Evolutionary conservation across 805 yeast genomes (phyloP), one percentile per base, ranked within the genome.

Genomic region (Kluyveromyces nonfermentans): DNA sequence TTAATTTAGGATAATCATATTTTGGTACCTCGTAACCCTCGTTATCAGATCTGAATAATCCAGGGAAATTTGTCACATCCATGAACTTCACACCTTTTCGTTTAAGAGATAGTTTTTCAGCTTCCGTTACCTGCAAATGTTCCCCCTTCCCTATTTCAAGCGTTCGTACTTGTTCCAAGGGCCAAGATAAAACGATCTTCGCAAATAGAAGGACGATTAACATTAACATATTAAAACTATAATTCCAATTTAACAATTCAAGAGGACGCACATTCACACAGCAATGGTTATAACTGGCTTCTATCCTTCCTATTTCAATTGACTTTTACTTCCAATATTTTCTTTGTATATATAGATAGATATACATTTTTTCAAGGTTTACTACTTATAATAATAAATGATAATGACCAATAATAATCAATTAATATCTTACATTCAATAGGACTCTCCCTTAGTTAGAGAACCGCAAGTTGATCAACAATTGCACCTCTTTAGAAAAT

Each of bases 21-120:
- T 47, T 47, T 4, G 68, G 64, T 2, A 63, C 64, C 1, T 59
- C 44, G 1, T 43, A 34, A 2, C 47, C 48, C 14, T 52, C 54
- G 2, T 35, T 20, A 1, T 48, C 45, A 1, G 52, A 35, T 7
- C 46, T 46, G 36, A 54, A 49, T 51, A 63, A 53, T 1, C 37
- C 28, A 53, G 56, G 36, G 45, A 48, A 19, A 44, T 69, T 68
- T 8, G 90, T 81, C 28, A 82, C 71, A 62, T 83, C 90, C 50
- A 84, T 75, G 57, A 81, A 83, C 20, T 67, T 72, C 30, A 70
- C 60, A 41, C 80, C 80, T 33, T 67, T 58, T 41, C 75, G 59
- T 52, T 65, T 66, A 36, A 75, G 56, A n/a, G 54, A 55, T n/a
- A 71, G 50, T 52, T 75, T 68, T 42, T 74, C 73, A 12, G 58